phyloP scores from a whole-genome alignment of 208 protist genomes.

The Phytomonas sp. region DNA sequence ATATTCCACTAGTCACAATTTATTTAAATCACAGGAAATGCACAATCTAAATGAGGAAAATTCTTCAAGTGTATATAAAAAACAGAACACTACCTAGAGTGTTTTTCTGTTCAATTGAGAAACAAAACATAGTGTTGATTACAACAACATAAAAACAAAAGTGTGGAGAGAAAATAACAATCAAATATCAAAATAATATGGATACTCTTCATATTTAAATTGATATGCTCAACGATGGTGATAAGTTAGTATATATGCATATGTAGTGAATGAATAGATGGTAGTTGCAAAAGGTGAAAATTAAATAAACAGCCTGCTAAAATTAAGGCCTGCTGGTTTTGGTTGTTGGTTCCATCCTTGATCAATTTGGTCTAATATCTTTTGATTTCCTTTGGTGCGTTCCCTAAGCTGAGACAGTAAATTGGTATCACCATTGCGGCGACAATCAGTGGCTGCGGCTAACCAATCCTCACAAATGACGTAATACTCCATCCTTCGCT shows the following conservation, averaged over 20 bases:
- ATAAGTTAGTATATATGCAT: background rate
- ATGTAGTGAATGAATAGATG: background rate
- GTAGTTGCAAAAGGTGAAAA: background rate
- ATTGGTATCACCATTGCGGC: constrained; percentile 38
- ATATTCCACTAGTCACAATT: background rate
- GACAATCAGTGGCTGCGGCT: constrained; percentile 55
- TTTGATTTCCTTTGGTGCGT: constrained; percentile 49
- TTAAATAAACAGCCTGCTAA: constrained; percentile 34
- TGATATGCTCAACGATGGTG: background rate
- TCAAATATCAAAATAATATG: constrained; percentile 4
- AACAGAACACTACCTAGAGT: constrained; percentile 7
- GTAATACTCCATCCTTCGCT: constrained; percentile 76
- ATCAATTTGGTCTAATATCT: constrained; percentile 45
- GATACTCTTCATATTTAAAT: constrained; percentile 1
- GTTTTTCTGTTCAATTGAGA: background rate
- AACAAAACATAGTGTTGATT: background rate
- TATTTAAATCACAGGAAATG: background rate
- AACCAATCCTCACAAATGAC: constrained; percentile 71
- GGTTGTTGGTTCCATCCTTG: constrained; percentile 56
- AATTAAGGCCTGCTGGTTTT: constrained; percentile 28
- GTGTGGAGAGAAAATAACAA: constrained; percentile 8
- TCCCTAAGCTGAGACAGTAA: constrained; percentile 57
- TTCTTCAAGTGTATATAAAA: background rate
- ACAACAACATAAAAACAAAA: constrained; percentile 4
- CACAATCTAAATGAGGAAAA: constrained; percentile 9